Conservation (phyloP, 2,329 filamentous ascomycete genomes). For the Anthostomella pinea region DNA sequence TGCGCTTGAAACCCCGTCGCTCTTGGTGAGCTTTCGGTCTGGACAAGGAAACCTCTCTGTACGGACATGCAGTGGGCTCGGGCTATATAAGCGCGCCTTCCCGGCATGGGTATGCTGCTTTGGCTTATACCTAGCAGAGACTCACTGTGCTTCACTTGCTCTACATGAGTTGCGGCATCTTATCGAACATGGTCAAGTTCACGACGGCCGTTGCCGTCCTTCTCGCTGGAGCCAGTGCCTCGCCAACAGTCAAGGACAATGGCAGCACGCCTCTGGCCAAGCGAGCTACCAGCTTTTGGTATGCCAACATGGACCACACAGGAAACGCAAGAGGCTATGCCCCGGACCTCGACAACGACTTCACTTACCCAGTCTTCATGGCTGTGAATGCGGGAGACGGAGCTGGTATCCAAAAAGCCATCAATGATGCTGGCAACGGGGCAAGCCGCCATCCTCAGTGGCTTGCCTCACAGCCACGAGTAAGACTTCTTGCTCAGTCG, state of each 20-base stretch:
- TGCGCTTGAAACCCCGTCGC: too few relatives aligned
- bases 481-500: constrained; percentile 14
- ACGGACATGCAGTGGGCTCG: too few relatives aligned
- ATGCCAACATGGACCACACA: constrained; percentile 41
- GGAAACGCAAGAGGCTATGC: constrained; percentile 36
- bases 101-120: neutral
- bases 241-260: constrained; percentile 11
- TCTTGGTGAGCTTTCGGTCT: too few relatives aligned
- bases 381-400: constrained; percentile 37
- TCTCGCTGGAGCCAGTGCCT: constrained; percentile 10
- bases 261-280: constrained; percentile 9
- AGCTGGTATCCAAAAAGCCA: constrained; percentile 37
- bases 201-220: constrained; percentile 7
- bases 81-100: neutral
- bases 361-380: constrained; percentile 37
- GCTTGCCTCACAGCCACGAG: constrained; percentile 42
- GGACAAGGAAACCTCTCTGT: too few relatives aligned
- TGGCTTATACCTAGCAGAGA: too few relatives aligned
- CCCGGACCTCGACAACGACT: constrained; percentile 38
- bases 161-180: neutral
- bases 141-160: too few relatives aligned
- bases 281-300: constrained; percentile 36
- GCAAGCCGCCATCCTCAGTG: constrained; percentile 34
- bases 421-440: constrained; percentile 35
- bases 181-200: constrained; percentile 10